These are phyloP conservation scores for Fusarium sp. DNA, from an alignment of 2,329 filamentous ascomycete species.

Conservation along the genomic window DNA sequence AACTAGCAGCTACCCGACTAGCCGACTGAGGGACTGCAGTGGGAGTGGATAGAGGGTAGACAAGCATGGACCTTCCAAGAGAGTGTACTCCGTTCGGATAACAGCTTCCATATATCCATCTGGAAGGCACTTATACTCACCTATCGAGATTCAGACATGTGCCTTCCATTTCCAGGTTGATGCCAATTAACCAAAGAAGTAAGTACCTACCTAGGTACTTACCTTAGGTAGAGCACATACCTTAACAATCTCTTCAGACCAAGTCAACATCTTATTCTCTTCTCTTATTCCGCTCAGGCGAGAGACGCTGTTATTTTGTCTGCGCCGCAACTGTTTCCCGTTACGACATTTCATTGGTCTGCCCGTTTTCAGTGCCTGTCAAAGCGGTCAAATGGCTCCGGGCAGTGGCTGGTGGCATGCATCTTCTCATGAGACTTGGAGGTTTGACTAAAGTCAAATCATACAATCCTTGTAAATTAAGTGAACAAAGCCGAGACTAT, in stretches of 20 bases:
- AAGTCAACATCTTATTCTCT: neutral
- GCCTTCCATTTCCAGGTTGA: neutral
- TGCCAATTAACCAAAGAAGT: neutral
- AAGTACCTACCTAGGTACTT: no score
- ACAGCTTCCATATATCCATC: neutral
- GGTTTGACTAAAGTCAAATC: conserved; percentile 5
- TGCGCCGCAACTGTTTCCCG: conserved; percentile 14
- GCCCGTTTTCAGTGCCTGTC: neutral
- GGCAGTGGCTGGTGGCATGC: conserved; percentile 16
- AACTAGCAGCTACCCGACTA: conserved; percentile 14
- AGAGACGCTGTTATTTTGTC: conserved; percentile 4
- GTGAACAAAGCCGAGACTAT: neutral
- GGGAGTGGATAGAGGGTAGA: neutral
- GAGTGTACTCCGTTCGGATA: neutral
- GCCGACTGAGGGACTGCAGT: conserved; percentile 3
- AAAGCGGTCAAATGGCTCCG: conserved; percentile 23
- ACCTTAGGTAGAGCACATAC: no score
- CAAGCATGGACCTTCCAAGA: neutral
- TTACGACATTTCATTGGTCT: neutral
- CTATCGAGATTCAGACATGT: neutral
- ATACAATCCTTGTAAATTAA: neutral
- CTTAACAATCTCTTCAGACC: neutral
- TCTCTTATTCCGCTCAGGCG: neutral
- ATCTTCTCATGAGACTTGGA: conserved; percentile 10
- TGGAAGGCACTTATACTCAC: neutral